phyloP scores from a whole-genome alignment of 176 grass and related monocot genomes.

The Poa pratensis region DNA sequence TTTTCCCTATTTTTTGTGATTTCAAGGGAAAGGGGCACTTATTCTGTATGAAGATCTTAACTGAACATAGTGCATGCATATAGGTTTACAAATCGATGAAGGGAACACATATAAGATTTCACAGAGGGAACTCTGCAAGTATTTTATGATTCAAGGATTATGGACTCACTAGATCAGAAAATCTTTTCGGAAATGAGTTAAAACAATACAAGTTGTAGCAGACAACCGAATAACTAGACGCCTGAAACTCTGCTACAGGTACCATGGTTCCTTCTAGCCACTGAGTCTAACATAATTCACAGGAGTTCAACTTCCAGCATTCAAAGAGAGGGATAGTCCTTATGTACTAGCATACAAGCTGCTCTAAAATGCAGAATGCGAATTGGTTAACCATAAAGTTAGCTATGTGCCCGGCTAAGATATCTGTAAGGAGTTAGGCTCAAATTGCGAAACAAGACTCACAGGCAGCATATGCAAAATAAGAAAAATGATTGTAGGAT shows the following conservation, averaged over 20 bases:
- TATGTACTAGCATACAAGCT: neutral
- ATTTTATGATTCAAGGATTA: conserved; percentile 8
- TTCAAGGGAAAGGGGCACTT: neutral
- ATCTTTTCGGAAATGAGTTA: neutral
- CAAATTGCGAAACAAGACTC: neutral
- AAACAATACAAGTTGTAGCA: conserved; percentile 13
- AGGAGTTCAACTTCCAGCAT: neutral
- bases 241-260: neutral
- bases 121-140: neutral
- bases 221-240: neutral
- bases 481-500: conserved; percentile 20
- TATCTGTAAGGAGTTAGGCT: conserved; percentile 11
- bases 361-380: conserved; percentile 5
- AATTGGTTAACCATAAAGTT: conserved; percentile 12
- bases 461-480: neutral
- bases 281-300: conserved; percentile 1
- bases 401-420: neutral
- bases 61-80: neutral
- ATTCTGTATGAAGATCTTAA: conserved; percentile 10
- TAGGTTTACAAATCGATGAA: conserved; percentile 9
- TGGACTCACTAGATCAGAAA: neutral
- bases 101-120: neutral
- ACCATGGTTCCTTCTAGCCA: conserved; percentile 13
- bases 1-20: conserved; percentile 1
- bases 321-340: neutral